Evolutionary conservation across 306 rosid genomes (phyloP).

Genomic region (Hylodesmum podocarpum): DNA sequence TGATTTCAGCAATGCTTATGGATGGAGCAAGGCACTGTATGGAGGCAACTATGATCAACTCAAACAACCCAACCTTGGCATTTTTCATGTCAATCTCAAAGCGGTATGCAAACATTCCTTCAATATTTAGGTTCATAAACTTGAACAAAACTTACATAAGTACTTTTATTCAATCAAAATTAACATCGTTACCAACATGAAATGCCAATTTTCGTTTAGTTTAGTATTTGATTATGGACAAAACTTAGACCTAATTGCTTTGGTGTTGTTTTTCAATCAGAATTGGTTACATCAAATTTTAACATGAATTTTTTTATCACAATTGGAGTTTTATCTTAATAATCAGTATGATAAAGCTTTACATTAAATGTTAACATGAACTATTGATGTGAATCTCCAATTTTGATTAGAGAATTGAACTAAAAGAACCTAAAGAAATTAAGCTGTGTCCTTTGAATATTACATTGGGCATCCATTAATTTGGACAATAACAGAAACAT

Average conservation of each 20-base stretch:
- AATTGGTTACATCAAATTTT: no score
- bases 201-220: background rate
- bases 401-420: background rate
- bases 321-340: background rate
- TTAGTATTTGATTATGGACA: background rate
- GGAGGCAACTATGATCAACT: constrained; percentile 51
- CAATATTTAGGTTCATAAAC: background rate
- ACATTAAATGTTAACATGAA: background rate
- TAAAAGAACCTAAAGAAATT: no score
- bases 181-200: background rate
- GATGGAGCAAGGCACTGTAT: constrained; percentile 71
- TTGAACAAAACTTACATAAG: background rate
- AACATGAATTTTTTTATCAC: background rate
- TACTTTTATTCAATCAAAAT: background rate
- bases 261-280: background rate
- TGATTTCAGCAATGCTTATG: constrained; percentile 65
- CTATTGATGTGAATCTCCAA: background rate
- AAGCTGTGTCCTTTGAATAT: background rate
- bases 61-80: constrained; percentile 47
- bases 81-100: constrained; percentile 65
- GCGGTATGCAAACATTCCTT: constrained; percentile 50
- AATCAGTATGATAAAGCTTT: background rate
- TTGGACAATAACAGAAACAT: background rate
- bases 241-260: background rate
- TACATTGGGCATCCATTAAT: background rate